Evolutionary conservation across 257 asterid genomes (phyloP).

Genomic region (Paraleonurus japonicus): DNA sequence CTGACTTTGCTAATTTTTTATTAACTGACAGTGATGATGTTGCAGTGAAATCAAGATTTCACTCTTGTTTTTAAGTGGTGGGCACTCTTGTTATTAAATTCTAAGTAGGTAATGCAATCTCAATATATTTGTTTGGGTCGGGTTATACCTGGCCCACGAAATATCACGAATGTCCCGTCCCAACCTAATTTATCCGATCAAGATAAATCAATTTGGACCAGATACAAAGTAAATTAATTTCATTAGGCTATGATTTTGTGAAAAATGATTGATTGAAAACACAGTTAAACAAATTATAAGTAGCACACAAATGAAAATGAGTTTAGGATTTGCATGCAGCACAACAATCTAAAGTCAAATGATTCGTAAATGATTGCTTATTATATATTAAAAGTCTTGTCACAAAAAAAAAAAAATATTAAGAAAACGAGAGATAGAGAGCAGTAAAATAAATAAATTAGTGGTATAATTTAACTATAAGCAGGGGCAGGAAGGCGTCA

Average conservation of each 20-base stretch:
- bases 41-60: neutral
- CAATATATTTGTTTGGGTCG: neutral
- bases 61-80: neutral
- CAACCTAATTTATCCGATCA: no score
- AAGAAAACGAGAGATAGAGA: neutral
- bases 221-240: no score
- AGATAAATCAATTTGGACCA: no score
- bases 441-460: neutral
- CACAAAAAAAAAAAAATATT: neutral
- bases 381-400: neutral
- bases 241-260: neutral
- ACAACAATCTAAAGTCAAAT: neutral
- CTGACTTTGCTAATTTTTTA: neutral
- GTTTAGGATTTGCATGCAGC: neutral
- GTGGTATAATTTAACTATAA: neutral
- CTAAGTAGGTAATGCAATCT: neutral
- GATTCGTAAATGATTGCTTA: neutral
- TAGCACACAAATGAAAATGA: neutral
- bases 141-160: neutral
- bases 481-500: neutral
- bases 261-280: neutral
- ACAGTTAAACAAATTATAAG: no score
- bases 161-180: no score
- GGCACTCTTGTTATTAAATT: neutral
- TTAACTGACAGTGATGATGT: slow-evolving; percentile 1